Percentiles rank a stretch among this genome's conserved stretches.
Conservation (phyloP, 2,329 filamentous ascomycete genomes). For the Coniochaeta pulveracea region DNA sequence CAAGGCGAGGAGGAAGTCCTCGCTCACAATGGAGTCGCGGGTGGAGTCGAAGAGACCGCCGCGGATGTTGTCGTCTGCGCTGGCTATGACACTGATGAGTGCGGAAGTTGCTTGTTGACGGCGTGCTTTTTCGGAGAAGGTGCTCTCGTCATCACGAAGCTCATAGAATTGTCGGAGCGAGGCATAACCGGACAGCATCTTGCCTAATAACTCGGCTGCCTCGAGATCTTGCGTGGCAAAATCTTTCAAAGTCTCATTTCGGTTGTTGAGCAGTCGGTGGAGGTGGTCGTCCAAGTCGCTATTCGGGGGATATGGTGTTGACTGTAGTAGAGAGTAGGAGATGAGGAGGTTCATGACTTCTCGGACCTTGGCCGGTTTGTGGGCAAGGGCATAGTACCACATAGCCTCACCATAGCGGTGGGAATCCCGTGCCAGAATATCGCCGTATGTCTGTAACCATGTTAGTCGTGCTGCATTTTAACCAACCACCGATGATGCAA, state of each 20-base stretch:
- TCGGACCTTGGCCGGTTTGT: slow-evolving; percentile 66
- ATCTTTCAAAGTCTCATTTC: slow-evolving; percentile 58
- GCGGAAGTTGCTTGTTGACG: slow-evolving; percentile 63
- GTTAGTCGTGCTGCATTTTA: background rate
- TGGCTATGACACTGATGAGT: slow-evolving; percentile 72
- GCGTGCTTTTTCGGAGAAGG: slow-evolving; percentile 34
- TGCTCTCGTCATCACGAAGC: slow-evolving; percentile 51
- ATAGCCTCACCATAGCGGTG: slow-evolving; percentile 77
- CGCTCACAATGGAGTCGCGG: slow-evolving; percentile 72
- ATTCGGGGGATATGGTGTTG: slow-evolving; percentile 63
- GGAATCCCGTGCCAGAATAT: slow-evolving; percentile 59
- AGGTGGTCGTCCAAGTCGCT: slow-evolving; percentile 65
- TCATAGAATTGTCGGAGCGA: slow-evolving; percentile 85
- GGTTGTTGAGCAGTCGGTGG: slow-evolving; percentile 55
- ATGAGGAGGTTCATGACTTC: slow-evolving; percentile 80
- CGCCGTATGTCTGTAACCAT: slow-evolving; percentile 66
- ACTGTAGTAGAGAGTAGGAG: slow-evolving; percentile 78
- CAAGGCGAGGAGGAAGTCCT: slow-evolving; percentile 75
- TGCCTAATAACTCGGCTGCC: slow-evolving; percentile 73
- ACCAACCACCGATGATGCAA: slow-evolving; percentile 13
- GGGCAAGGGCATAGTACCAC: slow-evolving; percentile 83
- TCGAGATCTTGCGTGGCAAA: slow-evolving; percentile 67
- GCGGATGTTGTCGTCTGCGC: slow-evolving; percentile 80
- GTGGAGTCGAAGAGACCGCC: slow-evolving; percentile 79
- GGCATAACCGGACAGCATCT: slow-evolving; percentile 83